Percentiles rank a stretch among this genome's conserved stretches.
Evolutionary conservation across 78 protist genomes (phyloP).

Genomic region (Blattamonas nauphoetae): DNA sequence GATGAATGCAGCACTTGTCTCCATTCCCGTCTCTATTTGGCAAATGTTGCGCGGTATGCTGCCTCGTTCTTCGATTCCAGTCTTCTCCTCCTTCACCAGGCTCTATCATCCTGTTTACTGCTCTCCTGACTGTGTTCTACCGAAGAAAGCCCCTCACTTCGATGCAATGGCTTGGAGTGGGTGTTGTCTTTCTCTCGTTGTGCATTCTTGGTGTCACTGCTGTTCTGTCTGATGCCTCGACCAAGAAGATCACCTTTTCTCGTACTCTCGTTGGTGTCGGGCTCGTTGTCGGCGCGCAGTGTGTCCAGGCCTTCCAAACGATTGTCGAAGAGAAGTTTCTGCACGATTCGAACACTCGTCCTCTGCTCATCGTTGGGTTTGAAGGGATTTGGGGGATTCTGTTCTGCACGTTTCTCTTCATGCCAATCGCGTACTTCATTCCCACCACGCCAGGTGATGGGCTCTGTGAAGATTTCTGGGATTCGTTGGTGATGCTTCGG

Average conservation of each 20-base stretch:
- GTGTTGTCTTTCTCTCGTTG: background rate
- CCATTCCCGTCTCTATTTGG: conserved; percentile 22
- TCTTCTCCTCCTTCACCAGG: too few relatives aligned
- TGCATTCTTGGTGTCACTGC: background rate
- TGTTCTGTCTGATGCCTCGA: background rate
- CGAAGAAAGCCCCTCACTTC: background rate
- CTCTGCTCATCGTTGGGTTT: conserved; percentile 28
- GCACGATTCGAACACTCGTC: background rate
- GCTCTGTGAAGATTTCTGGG: conserved; percentile 14
- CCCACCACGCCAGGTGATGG: background rate
- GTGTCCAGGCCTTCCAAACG: conserved; percentile 31
- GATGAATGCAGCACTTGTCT: conserved; percentile 30
- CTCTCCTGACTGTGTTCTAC: conserved; percentile 15
- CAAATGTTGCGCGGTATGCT: conserved; percentile 36
- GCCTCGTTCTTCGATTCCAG: too few relatives aligned
- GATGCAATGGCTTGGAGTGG: conserved; percentile 28
- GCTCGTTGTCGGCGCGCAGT: conserved; percentile 20
- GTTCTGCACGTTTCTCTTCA: background rate
- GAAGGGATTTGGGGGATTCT: conserved; percentile 43
- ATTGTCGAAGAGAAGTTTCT: conserved; percentile 25
- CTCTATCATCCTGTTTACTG: conserved; percentile 34
- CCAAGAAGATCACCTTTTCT: background rate
- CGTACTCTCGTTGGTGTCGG: background rate
- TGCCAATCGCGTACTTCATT: conserved; percentile 18
- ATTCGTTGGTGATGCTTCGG: conserved; percentile 10